Conservation (phyloP, 345 rosid species). For the Salix purpurea region DNA sequence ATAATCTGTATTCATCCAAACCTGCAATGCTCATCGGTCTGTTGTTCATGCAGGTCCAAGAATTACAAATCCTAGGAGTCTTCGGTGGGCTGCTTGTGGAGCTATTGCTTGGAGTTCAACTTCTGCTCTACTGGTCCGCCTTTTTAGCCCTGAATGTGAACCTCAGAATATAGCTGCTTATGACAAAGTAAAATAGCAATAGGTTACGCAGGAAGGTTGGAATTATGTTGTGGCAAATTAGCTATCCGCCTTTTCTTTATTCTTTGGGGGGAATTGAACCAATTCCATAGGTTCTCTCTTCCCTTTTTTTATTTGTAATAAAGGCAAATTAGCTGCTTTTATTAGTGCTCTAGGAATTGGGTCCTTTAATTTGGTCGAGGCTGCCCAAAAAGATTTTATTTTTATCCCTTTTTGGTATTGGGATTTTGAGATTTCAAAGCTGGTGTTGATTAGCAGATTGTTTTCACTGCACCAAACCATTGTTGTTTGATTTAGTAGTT, state of each 20-base stretch:
- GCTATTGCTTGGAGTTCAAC: conserved; percentile 64
- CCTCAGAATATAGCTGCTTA: conserved; percentile 89
- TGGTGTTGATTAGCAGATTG: background rate
- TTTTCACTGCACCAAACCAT: background rate
- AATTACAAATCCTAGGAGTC: conserved; percentile 56
- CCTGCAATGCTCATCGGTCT: background rate
- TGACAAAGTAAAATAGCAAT: conserved; percentile 31
- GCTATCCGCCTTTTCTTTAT: background rate
- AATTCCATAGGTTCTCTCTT: background rate
- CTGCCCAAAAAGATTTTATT: background rate
- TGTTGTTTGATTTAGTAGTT: background rate
- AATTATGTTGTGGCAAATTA: background rate
- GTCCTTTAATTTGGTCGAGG: background rate
- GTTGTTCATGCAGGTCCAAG: conserved; percentile 47
- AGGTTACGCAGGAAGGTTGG: background rate
- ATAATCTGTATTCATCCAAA: background rate
- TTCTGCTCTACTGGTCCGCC: conserved; percentile 67
- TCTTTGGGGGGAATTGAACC: background rate
- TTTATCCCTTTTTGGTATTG: background rate
- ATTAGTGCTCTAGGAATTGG: background rate
- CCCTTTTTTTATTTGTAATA: background rate
- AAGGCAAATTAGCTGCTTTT: background rate
- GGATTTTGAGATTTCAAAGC: background rate
- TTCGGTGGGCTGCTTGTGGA: conserved; percentile 92
- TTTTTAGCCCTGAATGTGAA: conserved; percentile 89